Evolutionary conservation across 2,329 filamentous ascomycete genomes (phyloP), one percentile per base, ranked within the genome.

Genomic region (Cercospora brassicicola): DNA sequence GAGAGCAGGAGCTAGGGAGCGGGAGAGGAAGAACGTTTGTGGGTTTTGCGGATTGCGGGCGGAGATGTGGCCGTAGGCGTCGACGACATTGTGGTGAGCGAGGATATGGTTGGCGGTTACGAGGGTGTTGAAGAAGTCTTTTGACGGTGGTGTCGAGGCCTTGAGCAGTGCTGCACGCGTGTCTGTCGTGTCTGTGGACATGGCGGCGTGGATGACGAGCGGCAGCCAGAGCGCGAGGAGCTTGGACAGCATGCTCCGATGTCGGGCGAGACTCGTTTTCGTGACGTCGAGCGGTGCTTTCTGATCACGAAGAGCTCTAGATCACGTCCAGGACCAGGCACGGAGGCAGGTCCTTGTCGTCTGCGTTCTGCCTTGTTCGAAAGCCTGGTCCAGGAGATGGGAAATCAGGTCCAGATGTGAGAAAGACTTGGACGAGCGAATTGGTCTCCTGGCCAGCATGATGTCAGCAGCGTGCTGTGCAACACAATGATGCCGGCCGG

Each of bases 11-110:
- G 82, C 76, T 36, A 82, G 78, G n/a, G 78, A 78, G 56, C 75
- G 76, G 18, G 81, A 77, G 73, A 84, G 79, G 78, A 81, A 84
- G 74, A 84, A 84, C 0, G 80, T 83, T 3, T 69, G 57, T 1
- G 75, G 72, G 62, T 79, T 75, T 53, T 78, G 75, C 0, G 78
- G 77, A 33, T 78, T 79, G 42, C 79, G 74, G 6, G 78, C 76
- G 18, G 73, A 76, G 60, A 79, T 75, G 72, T 79, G 78, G 7
- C 78, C 77, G 70, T 73, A 78, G 9, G 76, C 76, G 66, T 79
- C 78, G 60, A 79, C 72, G 56, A 78, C 72, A 60, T 66, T 61
- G 59, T 77, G 73, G 55, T 76, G 65, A 56, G 78, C 75, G 3
- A 79, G 73, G 67, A 79, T 78, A 65, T 80, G 78, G 67, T 78